A percentile compares a stretch with the other conserved stretches of the same genome.
Evolutionary conservation across 2,329 filamentous ascomycete genomes (phyloP).

Genomic region (Pseudocercospora vitis): DNA sequence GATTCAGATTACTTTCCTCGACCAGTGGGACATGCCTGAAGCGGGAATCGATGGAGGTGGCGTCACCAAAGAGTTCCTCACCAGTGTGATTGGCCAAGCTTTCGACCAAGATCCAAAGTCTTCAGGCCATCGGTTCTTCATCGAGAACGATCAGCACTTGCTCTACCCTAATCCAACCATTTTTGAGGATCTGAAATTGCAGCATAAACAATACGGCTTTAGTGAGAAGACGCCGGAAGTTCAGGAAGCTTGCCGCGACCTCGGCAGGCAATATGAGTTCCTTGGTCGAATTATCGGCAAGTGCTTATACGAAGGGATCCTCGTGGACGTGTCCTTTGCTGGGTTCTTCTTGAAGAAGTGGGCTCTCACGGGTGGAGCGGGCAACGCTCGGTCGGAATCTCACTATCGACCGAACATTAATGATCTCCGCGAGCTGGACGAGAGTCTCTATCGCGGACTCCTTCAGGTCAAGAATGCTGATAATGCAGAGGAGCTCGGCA

Average conservation of each 20-base stretch:
- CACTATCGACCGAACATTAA: slow-evolving; percentile 91
- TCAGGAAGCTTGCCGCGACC: slow-evolving; percentile 24
- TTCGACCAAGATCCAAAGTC: slow-evolving; percentile 59
- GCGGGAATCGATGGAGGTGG: slow-evolving; percentile 96
- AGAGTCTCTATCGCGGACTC: slow-evolving; percentile 85
- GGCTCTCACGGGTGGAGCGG: slow-evolving; percentile 69
- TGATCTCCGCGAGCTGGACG: slow-evolving; percentile 87
- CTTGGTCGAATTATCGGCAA: slow-evolving; percentile 91
- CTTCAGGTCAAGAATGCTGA: slow-evolving; percentile 81
- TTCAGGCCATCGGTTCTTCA: slow-evolving; percentile 60
- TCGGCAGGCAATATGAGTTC: slow-evolving; percentile 82
- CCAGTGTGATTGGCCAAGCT: slow-evolving; percentile 80
- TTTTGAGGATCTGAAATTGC: slow-evolving; percentile 29
- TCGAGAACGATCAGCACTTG: slow-evolving; percentile 79
- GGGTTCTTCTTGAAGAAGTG: slow-evolving; percentile 96
- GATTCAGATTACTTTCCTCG: slow-evolving; percentile 94
- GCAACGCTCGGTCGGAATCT: slow-evolving; percentile 64
- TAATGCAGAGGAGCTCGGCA: slow-evolving; percentile 71
- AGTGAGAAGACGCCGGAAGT: slow-evolving; percentile 15
- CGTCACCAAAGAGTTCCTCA: slow-evolving; percentile 96
- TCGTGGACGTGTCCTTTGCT: slow-evolving; percentile 89
- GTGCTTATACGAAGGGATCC: slow-evolving; percentile 93
- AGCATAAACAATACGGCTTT: slow-evolving; percentile 13
- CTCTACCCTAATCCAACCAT: slow-evolving; percentile 82
- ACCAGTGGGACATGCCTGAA: slow-evolving; percentile 81